Evolutionary conservation across 371 early-diverging fungal species (phyloP), one percentile per base, ranked within the genome.

Genomic region (Mortierella sp.): DNA sequence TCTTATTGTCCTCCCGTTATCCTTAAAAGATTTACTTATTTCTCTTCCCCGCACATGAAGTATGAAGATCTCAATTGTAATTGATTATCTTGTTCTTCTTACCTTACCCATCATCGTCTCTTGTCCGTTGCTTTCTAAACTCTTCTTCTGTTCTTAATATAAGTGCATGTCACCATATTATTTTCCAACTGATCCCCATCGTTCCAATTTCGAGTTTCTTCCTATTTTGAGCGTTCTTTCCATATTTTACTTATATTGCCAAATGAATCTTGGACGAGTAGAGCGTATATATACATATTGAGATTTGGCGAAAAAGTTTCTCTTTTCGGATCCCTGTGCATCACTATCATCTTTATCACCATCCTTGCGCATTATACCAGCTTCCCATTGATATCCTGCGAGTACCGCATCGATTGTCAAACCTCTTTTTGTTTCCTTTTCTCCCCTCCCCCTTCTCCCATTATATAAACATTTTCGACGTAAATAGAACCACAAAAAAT

Each of bases 171-270:
- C n/a, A 31, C 29, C 55, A 15, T 55, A 31, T 31, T 55, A 32
- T 34, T 34, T 17, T 43, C 57, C n/a, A n/a, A 23, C 51, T 51
- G 51, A 51, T 51, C 51, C 6, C 7, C 17, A 7, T 56, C 19
- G 57, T 56, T 56, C 57, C 35, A 34, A 56, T 56, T 56, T 56
- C 57, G 29, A 55, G 22, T 55, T 17, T 28, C 17, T n/a, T 17
- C 8, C 57, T 15, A 32, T 56, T 51, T 34, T 32, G 29, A 37
- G 42, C 45, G 43, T 19, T 59, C 43, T 26, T 29, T 37, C 15
- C 42, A 10, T 57, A 26, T 45, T 13, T 45, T n/a, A 56, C 54
- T 42, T 22, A 43, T 55, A 31, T 42, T 28, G 32, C 5, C 54
- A 29, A 42, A 12, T 29, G 55, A 9, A 19, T 15, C 34, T 7